Percentiles rank a stretch among this genome's conserved stretches.
These are phyloP conservation scores for Pilobolus umbonatus DNA, from an alignment of 192 early-diverging fungal species.

Conservation along the genomic window DNA sequence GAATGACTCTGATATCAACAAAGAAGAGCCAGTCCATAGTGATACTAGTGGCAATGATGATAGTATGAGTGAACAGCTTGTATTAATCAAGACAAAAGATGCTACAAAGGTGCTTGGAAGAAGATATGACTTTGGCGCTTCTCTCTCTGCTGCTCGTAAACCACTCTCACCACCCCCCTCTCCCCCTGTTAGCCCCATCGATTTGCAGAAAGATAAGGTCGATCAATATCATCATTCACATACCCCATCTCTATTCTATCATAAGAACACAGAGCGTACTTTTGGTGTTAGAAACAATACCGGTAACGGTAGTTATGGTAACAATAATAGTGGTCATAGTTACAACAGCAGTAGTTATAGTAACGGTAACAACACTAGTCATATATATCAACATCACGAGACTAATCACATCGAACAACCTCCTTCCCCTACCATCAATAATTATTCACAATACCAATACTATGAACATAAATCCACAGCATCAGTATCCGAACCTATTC, in stretches of 20 bases:
- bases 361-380: neutral
- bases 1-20: neutral
- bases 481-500: neutral
- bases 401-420: neutral
- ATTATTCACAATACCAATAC: neutral
- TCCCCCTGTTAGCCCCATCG: neutral
- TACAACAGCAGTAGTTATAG: neutral
- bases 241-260: conserved; percentile 11
- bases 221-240: neutral
- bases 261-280: too few relatives aligned
- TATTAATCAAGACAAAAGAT: neutral
- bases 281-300: too few relatives aligned
- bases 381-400: too few relatives aligned
- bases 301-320: too few relatives aligned
- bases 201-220: too few relatives aligned
- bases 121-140: conserved; percentile 38
- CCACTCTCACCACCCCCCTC: conserved; percentile 9
- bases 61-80: neutral
- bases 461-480: neutral
- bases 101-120: conserved; percentile 14
- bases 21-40: neutral
- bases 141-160: conserved; percentile 29
- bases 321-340: neutral
- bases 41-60: neutral
- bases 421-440: neutral